These are phyloP conservation scores for Pholiota adiposa DNA, from an alignment of 1,284 basidiomycete genomes.

Conservation along the genomic window DNA sequence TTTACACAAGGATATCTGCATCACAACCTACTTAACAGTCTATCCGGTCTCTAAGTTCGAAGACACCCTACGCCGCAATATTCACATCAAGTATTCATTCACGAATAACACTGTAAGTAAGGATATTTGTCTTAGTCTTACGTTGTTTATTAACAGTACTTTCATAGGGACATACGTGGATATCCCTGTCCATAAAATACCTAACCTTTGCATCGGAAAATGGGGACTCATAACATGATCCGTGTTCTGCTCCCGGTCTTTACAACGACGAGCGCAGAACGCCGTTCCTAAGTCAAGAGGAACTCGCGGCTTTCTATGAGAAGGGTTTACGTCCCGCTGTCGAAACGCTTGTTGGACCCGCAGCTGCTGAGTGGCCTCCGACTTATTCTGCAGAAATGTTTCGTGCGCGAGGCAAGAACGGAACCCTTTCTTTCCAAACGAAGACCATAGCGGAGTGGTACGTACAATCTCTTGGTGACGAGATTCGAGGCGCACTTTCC, in stretches of 20 bases:
- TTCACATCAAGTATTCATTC: slow-evolving; percentile 7
- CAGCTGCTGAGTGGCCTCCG: slow-evolving; percentile 27
- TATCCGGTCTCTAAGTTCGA: slow-evolving; percentile 2
- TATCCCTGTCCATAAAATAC: slow-evolving; percentile 28
- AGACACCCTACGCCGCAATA: slow-evolving; percentile 2
- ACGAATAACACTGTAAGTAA: background rate
- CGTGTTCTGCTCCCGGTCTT: slow-evolving; percentile 28
- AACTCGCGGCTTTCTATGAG: slow-evolving; percentile 26
- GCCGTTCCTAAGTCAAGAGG: slow-evolving; percentile 14
- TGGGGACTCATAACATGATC: slow-evolving; percentile 26
- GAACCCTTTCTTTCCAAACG: slow-evolving; percentile 19
- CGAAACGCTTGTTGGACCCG: background rate
- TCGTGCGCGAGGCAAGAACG: slow-evolving; percentile 18
- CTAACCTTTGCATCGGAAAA: slow-evolving; percentile 29
- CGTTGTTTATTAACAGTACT: background rate
- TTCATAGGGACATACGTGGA: background rate
- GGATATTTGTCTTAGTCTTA: background rate
- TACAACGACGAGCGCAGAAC: slow-evolving; percentile 5
- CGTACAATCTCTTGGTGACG: slow-evolving; percentile 15
- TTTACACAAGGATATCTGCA: background rate
- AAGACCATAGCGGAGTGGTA: slow-evolving; percentile 18
- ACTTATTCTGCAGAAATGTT: slow-evolving; percentile 24
- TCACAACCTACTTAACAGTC: background rate
- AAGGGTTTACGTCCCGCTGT: slow-evolving; percentile 27
- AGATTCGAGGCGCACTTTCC: slow-evolving; percentile 20